Evolutionary conservation across 179 eudicot genomes (phyloP).

Genomic region (Heliamphora pulchella): DNA sequence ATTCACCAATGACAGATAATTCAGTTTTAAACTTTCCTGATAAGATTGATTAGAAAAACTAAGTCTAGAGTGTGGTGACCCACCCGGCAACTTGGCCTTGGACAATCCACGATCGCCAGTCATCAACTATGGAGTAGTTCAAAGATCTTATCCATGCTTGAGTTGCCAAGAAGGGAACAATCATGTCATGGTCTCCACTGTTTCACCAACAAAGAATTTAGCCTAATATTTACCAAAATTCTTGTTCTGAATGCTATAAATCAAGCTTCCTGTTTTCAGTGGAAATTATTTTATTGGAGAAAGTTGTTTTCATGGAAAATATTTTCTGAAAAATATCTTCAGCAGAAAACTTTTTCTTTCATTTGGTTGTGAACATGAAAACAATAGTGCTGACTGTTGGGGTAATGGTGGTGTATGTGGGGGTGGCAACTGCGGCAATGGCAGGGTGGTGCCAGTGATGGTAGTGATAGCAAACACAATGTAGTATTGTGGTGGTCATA

Average conservation of each 20-base stretch:
- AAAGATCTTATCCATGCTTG: conserved; percentile 38
- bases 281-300: too few species aligned
- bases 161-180: conserved; percentile 25
- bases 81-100: conserved; percentile 33
- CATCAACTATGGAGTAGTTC: conserved; percentile 27
- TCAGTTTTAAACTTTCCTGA: neutral
- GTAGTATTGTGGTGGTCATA: too few species aligned
- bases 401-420: too few species aligned
- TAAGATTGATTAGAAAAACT: neutral
- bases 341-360: too few species aligned
- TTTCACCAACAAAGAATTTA: neutral
- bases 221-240: neutral
- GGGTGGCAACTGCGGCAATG: too few species aligned
- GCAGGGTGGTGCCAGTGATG: too few species aligned
- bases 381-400: too few species aligned
- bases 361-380: too few species aligned
- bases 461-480: too few species aligned
- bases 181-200: conserved; percentile 34
- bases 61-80: neutral
- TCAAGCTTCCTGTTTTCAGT: too few species aligned
- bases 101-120: conserved; percentile 32
- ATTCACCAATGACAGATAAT: neutral
- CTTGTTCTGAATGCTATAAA: neutral
- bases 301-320: too few species aligned
- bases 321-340: too few species aligned